Conservation (phyloP, 2,329 filamentous ascomycete species). For the Didymella lethalis region DNA sequence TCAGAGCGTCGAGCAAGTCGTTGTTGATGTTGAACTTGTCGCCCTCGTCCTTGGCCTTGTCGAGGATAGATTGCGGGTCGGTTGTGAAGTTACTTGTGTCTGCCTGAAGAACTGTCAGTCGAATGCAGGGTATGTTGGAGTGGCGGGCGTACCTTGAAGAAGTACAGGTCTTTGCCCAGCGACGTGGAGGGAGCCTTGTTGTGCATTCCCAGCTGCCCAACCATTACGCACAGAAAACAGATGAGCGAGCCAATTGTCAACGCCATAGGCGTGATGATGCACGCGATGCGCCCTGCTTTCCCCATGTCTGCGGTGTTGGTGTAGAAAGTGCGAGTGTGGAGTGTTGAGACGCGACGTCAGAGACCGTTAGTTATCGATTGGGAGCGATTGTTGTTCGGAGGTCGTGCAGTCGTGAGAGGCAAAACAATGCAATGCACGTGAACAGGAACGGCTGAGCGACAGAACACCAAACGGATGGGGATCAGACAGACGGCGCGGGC, state of each 20-base stretch:
- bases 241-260: slow-evolving; percentile 81
- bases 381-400: slow-evolving; percentile 3
- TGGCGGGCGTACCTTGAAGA: slow-evolving; percentile 65
- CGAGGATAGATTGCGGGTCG: slow-evolving; percentile 51
- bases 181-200: slow-evolving; percentile 46
- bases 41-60: slow-evolving; percentile 34
- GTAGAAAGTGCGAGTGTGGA: slow-evolving; percentile 4
- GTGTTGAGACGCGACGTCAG: slow-evolving; percentile 18
- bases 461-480: slow-evolving; percentile 16
- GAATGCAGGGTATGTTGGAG: slow-evolving; percentile 37
- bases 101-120: slow-evolving; percentile 39
- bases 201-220: slow-evolving; percentile 63
- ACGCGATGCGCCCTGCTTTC: slow-evolving; percentile 79
- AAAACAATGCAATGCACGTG: slow-evolving; percentile 15
- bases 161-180: slow-evolving; percentile 62
- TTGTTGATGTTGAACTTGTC: slow-evolving; percentile 45
- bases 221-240: slow-evolving; percentile 66
- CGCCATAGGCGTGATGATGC: slow-evolving; percentile 85
- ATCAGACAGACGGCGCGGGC: slow-evolving; percentile 15
- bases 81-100: slow-evolving; percentile 62
- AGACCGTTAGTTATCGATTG: slow-evolving; percentile 17
- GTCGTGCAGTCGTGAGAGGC: slow-evolving; percentile 3
- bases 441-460: slow-evolving; percentile 14
- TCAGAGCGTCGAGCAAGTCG: slow-evolving; percentile 53
- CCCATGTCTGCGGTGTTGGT: slow-evolving; percentile 62